Conservation (phyloP, 768 basidiomycete genomes). For the Pleurotus citrinopileatus region DNA sequence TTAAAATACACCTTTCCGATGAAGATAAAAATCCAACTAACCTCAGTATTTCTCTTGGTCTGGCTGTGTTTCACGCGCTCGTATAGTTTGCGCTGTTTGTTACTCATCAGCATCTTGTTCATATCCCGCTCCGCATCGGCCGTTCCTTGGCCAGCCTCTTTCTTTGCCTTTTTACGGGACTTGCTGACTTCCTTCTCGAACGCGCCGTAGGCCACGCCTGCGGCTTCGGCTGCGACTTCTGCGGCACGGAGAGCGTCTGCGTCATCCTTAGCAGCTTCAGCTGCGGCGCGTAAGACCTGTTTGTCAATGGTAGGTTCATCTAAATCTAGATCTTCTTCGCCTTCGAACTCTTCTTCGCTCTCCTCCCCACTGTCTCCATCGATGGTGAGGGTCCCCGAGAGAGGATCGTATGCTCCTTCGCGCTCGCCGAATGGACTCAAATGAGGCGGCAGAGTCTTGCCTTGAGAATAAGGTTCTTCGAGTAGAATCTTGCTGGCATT, state of each 20-base stretch:
- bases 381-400: constrained; percentile 29
- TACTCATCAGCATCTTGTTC: constrained; percentile 98
- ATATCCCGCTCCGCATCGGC: constrained; percentile 70
- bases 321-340: constrained; percentile 30
- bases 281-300: constrained; percentile 29
- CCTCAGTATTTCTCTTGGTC: constrained; percentile 75
- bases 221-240: constrained; percentile 89
- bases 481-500: constrained; percentile 83
- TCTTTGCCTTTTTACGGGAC: constrained; percentile 41
- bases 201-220: constrained; percentile 73
- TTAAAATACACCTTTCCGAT: not conserved
- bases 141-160: constrained; percentile 22
- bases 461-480: constrained; percentile 84
- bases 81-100: constrained; percentile 89
- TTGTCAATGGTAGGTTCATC: constrained; percentile 20
- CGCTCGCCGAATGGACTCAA: constrained; percentile 91
- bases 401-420: constrained; percentile 74
- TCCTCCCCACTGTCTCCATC: constrained; percentile 26
- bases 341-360: constrained; percentile 19
- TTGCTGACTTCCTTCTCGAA: constrained; percentile 79
- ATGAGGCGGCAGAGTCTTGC: constrained; percentile 87
- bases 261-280: constrained; percentile 43
- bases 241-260: constrained; percentile 74
- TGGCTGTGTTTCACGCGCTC: constrained; percentile 91
- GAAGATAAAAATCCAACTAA: constrained; percentile 32